These are phyloP conservation scores for Wallacemonas collosoma DNA, from an alignment of 208 protist species.

Conservation along the genomic window DNA sequence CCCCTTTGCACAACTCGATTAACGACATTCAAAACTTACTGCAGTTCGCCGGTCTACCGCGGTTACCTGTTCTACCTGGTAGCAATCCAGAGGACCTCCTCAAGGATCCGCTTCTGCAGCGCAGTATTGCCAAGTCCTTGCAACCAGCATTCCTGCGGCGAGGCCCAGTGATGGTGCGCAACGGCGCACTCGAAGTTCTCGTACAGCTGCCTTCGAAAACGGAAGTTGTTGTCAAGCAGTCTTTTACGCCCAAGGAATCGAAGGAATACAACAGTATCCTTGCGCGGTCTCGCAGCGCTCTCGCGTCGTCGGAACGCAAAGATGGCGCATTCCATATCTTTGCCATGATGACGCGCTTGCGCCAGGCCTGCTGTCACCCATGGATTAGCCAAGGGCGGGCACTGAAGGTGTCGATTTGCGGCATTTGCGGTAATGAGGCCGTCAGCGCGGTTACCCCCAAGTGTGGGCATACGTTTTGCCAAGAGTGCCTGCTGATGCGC, in stretches of 20 bases:
- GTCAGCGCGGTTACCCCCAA: slow-evolving; percentile 46
- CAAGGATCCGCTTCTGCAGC: slow-evolving; percentile 75
- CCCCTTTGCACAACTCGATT: slow-evolving; percentile 93
- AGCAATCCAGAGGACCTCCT: slow-evolving; percentile 75
- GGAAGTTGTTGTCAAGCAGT: slow-evolving; percentile 64
- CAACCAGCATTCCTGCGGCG: slow-evolving; percentile 87
- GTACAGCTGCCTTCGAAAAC: slow-evolving; percentile 82
- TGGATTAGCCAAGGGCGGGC: slow-evolving; percentile 80
- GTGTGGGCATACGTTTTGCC: slow-evolving; percentile 89
- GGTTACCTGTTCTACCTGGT: slow-evolving; percentile 74
- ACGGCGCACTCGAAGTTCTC: slow-evolving; percentile 75
- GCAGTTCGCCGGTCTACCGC: slow-evolving; percentile 78
- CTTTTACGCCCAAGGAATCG: slow-evolving; percentile 74
- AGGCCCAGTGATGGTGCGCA: slow-evolving; percentile 88
- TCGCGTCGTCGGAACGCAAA: slow-evolving; percentile 64
- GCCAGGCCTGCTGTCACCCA: slow-evolving; percentile 92
- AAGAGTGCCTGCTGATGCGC: slow-evolving; percentile 79
- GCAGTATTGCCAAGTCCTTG: slow-evolving; percentile 82
- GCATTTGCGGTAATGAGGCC: slow-evolving; percentile 78
- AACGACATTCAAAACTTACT: slow-evolving; percentile 93
- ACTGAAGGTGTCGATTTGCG: slow-evolving; percentile 71
- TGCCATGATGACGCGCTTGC: slow-evolving; percentile 93
- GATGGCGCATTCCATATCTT: slow-evolving; percentile 90
- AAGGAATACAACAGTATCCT: slow-evolving; percentile 89
- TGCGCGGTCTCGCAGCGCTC: slow-evolving; percentile 65